Conservation (phyloP, 2,329 filamentous ascomycete species). For the Fusarium liriodendri region DNA sequence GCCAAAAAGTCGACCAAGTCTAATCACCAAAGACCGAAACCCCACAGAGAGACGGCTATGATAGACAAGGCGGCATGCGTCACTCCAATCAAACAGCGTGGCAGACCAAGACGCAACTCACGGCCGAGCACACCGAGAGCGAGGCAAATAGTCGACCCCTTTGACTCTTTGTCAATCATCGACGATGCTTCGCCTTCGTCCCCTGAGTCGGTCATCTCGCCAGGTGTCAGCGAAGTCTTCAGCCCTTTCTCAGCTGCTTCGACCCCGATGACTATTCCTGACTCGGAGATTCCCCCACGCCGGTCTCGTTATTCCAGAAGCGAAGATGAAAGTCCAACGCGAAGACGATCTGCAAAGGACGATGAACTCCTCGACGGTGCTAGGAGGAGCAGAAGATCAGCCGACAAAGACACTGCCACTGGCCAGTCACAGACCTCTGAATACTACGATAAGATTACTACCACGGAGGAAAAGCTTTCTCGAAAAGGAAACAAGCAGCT, state of each 20-base stretch:
- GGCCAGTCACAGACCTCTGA: neutral
- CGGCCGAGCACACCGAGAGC: neutral
- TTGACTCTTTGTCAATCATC: neutral
- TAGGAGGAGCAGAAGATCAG: neutral
- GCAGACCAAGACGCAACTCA: neutral
- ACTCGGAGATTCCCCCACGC: neutral
- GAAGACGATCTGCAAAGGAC: neutral
- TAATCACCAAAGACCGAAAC: neutral
- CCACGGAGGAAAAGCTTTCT: neutral
- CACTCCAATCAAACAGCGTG: constrained; percentile 8
- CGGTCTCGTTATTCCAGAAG: neutral
- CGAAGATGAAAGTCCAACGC: constrained; percentile 7
- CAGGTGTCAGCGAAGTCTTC: constrained; percentile 16
- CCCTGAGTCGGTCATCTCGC: constrained; percentile 16
- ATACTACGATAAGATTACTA: neutral
- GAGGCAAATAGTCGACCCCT: neutral
- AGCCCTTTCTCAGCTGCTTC: neutral
- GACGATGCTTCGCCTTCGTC: neutral
- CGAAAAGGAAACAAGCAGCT: neutral
- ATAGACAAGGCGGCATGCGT: neutral
- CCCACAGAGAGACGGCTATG: neutral
- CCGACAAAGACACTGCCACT: neutral
- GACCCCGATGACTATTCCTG: constrained; percentile 12
- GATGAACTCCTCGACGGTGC: neutral
- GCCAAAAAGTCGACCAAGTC: neutral